phyloP scores from a whole-genome alignment of 225 moss, liverwort and hornwort genomes.

The Climacium dendroides region DNA sequence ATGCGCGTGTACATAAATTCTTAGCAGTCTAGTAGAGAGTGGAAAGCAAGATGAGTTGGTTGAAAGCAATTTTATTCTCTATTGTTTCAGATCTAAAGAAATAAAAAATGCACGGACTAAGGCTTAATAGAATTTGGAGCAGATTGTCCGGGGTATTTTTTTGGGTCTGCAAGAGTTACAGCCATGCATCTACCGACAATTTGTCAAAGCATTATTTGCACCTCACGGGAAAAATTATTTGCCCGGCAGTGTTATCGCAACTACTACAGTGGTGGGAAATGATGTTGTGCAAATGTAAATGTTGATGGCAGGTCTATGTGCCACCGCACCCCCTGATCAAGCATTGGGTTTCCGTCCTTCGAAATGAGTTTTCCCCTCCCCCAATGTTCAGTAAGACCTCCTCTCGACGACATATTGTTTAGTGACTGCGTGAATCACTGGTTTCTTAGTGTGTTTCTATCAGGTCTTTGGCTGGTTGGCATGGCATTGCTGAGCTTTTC shows the following conservation, averaged over 20 bases:
- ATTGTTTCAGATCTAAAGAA: background rate
- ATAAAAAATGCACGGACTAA: background rate
- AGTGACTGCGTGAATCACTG: background rate
- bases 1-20: background rate
- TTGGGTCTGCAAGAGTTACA: background rate
- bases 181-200: background rate
- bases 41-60: background rate
- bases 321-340: constrained; percentile 92
- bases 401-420: background rate
- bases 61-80: background rate
- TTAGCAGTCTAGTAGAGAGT: background rate
- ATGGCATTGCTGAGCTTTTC: background rate
- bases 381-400: constrained; percentile 67
- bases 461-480: background rate
- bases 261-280: background rate
- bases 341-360: constrained; percentile 81
- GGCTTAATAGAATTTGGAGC: background rate
- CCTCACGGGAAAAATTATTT: background rate
- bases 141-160: background rate
- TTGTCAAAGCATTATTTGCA: background rate
- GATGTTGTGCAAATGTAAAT: background rate
- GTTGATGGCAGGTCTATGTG: constrained; percentile 57
- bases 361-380: constrained; percentile 77
- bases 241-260: background rate
- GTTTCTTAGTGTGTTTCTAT: background rate